Evolutionary conservation across 1,284 basidiomycete genomes (phyloP), one percentile per base, ranked within the genome.

Genomic region (Cryptococcus floricola): DNA sequence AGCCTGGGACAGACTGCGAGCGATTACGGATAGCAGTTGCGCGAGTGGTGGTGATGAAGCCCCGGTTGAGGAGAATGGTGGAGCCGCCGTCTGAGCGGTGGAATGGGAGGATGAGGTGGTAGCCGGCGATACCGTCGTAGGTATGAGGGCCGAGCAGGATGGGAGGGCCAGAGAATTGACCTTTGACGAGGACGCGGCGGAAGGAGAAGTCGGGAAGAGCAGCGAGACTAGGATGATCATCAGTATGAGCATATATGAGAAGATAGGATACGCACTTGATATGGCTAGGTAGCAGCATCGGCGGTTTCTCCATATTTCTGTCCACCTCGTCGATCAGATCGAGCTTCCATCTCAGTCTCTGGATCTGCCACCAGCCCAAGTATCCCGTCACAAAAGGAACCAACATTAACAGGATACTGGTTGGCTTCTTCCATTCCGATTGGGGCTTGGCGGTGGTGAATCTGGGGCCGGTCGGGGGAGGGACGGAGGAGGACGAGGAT

Each of bases 261-360:
- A 3, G 52, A 54, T 28, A 27, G 43, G 39, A 48, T 18, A 72
- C 87, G 67, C 76, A 96, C 93, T 98, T 95, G 79, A 98, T 86
- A 74, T 85, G 84, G 43, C 81, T 82, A 1, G 95, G 95, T 25
- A 99, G 79, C 25, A 80, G 72, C 57, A 98, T 83, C 0, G 96
- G 89, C 38, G 85, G 84, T 31, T 87, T 82, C 59, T 87, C 82
- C 28, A 98, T 79, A 78, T 98, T 97, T 74, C 90, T 86, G 70
- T 97, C 89, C 44, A 98, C 81, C 70, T 98, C 91, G 63, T 97
- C 91, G 62, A 98, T 97, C 58, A 98, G 81, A 51, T 84, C 83
- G 34, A 97, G 80, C 77, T 99, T 99, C 96, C 96, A 99, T 71
- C 91, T 85, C 44, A 98, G 81, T 42, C 96, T 83, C 67, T 91